Conservation (phyloP, 306 rosid genomes). For the Vicia faba region DNA sequence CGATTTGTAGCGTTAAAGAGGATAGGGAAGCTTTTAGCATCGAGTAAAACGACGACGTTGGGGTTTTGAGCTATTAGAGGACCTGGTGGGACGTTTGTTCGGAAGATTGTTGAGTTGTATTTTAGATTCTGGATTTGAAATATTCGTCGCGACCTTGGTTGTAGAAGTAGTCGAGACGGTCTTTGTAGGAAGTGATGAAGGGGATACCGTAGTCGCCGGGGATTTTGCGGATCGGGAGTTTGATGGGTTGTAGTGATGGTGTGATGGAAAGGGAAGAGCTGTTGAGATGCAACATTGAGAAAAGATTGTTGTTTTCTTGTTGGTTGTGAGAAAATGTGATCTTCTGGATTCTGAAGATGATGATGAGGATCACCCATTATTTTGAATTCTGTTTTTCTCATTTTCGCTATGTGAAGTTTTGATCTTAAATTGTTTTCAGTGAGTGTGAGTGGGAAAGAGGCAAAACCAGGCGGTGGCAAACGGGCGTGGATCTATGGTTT, state of each 20-base stretch:
- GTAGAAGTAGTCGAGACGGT: slow-evolving; percentile 79
- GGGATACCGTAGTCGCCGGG: slow-evolving; percentile 86
- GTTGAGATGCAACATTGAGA: too few species aligned
- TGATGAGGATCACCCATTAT: too few species aligned
- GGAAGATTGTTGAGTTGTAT: slow-evolving; percentile 79
- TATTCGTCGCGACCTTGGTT: slow-evolving; percentile 86
- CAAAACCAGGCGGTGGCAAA: too few species aligned
- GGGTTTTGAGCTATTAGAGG: slow-evolving; percentile 59
- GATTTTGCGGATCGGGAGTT: slow-evolving; percentile 65
- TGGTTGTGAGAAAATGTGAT: too few species aligned
- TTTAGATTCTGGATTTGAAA: slow-evolving; percentile 76
- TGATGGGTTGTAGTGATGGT: slow-evolving; percentile 19
- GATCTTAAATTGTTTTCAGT: too few species aligned
- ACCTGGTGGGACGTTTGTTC: slow-evolving; percentile 88
- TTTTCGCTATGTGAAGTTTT: too few species aligned
- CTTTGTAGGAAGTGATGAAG: slow-evolving; percentile 57
- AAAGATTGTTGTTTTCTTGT: too few species aligned
- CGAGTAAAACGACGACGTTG: slow-evolving; percentile 72
- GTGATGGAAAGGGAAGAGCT: slow-evolving; percentile 33
- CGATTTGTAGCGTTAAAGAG: slow-evolving; percentile 76
- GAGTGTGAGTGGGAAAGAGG: too few species aligned
- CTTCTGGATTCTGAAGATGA: too few species aligned
- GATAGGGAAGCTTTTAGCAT: slow-evolving; percentile 75
- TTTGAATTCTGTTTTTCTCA: too few species aligned
- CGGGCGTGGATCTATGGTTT: too few species aligned